Percentiles rank a stretch among this genome's conserved stretches.
Conservation (phyloP, 441 rosid species). For the California macrophylla region DNA sequence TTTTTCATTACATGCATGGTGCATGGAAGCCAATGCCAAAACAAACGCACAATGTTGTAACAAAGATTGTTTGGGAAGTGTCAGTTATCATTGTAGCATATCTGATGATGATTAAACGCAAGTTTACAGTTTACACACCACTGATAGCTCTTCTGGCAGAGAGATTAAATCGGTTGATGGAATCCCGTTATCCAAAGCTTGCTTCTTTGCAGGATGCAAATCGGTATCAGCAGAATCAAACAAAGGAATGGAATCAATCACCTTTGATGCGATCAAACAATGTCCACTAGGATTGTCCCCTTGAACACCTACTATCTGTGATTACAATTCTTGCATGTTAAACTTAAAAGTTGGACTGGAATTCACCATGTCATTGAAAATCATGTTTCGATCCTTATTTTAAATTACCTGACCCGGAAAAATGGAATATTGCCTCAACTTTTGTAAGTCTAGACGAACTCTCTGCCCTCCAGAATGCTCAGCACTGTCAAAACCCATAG, state of each 20-base stretch:
- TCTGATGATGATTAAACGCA: conserved; percentile 12
- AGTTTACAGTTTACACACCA: conserved; percentile 37
- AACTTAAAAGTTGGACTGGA: conserved; percentile 9
- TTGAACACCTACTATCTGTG: conserved; percentile 77
- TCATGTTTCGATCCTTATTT: conserved; percentile 8
- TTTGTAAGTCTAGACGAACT: conserved; percentile 71
- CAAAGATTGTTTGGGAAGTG: neutral
- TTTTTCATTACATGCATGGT: neutral
- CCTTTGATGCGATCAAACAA: conserved; percentile 74
- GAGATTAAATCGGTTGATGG: conserved; percentile 28
- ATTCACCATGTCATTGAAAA: neutral
- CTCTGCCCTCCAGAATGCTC: conserved; percentile 83
- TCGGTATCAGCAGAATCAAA: conserved; percentile 27
- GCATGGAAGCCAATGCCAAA: neutral
- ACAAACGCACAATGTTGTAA: neutral
- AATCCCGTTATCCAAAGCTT: conserved; percentile 50
- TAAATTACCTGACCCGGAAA: conserved; percentile 87
- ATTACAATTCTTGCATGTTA: conserved; percentile 18
- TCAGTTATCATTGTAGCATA: neutral
- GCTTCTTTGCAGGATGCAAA: conserved; percentile 70
- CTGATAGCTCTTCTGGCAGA: conserved; percentile 38
- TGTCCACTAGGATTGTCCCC: conserved; percentile 97
- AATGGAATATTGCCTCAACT: conserved; percentile 59
- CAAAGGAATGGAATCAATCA: conserved; percentile 59
- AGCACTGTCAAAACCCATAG: conserved; percentile 39